Percentiles rank a stretch among this genome's conserved stretches.
Conservation (phyloP, 352 stramenopile genomes). For the Phytophthora podocarpi region DNA sequence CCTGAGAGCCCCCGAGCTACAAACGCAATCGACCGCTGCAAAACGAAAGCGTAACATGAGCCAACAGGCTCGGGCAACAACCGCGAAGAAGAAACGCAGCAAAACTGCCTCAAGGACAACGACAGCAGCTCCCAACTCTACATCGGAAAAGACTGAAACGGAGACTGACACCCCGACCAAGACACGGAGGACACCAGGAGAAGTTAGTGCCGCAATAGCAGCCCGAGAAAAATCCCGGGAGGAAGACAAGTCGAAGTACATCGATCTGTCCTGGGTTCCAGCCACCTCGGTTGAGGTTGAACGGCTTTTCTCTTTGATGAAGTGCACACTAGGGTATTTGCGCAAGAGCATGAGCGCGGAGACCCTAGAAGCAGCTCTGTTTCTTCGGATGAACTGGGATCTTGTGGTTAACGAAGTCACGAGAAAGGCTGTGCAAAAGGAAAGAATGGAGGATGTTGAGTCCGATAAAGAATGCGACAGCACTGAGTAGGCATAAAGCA, state of each 20-base stretch:
- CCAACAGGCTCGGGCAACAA: too few relatives aligned
- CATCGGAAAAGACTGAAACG: too few relatives aligned
- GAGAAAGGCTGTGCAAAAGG: background rate
- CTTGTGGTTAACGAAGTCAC: slow-evolving; percentile 3
- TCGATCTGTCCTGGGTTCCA: too few relatives aligned
- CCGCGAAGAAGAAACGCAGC: too few relatives aligned
- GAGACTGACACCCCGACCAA: too few relatives aligned
- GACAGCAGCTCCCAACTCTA: too few relatives aligned
- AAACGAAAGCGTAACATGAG: too few relatives aligned
- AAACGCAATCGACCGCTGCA: too few relatives aligned
- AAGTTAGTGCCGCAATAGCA: background rate
- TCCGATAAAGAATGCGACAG: background rate
- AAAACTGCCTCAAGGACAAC: too few relatives aligned
- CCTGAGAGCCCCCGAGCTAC: too few relatives aligned
- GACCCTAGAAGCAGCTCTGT: too few relatives aligned
- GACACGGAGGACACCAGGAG: background rate
- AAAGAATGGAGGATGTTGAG: background rate
- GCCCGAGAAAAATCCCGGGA: background rate
- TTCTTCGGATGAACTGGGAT: slow-evolving; percentile 8
- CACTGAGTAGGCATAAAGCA: background rate
- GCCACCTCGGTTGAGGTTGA: slow-evolving; percentile 4
- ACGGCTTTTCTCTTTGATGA: slow-evolving; percentile 3
- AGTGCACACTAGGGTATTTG: slow-evolving; percentile 7
- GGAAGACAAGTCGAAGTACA: background rate
- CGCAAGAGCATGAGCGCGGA: slow-evolving; percentile 9